Conservation (phyloP, 495 filamentous ascomycete species). For the Neurospora hispaniola region DNA sequence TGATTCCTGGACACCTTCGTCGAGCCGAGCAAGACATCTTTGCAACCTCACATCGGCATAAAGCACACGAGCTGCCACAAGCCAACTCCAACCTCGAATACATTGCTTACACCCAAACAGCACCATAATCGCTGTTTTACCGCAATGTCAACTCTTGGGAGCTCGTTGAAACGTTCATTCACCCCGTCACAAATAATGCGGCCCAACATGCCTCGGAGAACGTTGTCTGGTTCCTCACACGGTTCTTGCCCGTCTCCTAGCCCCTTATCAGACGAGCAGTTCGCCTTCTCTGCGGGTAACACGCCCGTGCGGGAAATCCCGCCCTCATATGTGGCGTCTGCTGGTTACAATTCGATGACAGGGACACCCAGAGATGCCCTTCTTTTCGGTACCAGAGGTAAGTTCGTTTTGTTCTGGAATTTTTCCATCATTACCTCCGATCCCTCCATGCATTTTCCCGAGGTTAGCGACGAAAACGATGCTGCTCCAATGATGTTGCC, state of each 20-base stretch:
- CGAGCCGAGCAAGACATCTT: too few relatives aligned
- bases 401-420: conserved; percentile 1
- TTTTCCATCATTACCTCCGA: neutral
- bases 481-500: neutral
- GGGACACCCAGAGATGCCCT: conserved; percentile 3
- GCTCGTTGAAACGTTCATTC: neutral
- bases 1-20: neutral
- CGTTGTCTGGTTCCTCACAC: conserved; percentile 24
- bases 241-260: conserved; percentile 4
- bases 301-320: conserved; percentile 14
- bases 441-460: neutral
- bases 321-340: neutral
- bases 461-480: neutral
- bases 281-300: conserved; percentile 11
- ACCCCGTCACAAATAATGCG: conserved; percentile 2
- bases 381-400: conserved; percentile 9
- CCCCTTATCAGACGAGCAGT: conserved; percentile 13
- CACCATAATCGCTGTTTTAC: neutral
- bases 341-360: too few relatives aligned
- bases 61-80: neutral
- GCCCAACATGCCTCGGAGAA: conserved; percentile 20
- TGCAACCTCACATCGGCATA: neutral
- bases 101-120: neutral
- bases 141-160: neutral
- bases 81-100: neutral